Conservation (phyloP, 768 basidiomycete genomes). For the Auriscalpium vulgare region DNA sequence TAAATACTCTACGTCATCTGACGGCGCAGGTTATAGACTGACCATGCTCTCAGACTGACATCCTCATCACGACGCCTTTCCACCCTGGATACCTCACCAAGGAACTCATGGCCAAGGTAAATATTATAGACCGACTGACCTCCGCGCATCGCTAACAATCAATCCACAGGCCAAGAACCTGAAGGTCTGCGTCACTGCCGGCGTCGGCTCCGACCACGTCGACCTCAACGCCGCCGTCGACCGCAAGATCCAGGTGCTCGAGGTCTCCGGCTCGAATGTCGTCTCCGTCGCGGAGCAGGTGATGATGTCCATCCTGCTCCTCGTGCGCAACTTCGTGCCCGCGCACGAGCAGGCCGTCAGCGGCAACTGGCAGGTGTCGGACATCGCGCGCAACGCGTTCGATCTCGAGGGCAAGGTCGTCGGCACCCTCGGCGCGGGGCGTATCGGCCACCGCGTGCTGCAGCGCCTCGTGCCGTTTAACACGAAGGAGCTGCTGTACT, state of each 20-base stretch:
- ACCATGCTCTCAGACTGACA: slow-evolving; percentile 1
- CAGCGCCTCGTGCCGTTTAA: slow-evolving; percentile 31
- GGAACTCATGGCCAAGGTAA: slow-evolving; percentile 17
- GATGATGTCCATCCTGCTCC: slow-evolving; percentile 33
- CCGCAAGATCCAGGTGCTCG: slow-evolving; percentile 65
- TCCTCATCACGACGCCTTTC: slow-evolving; percentile 22
- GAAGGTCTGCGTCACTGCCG: slow-evolving; percentile 77
- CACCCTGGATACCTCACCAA: slow-evolving; percentile 22
- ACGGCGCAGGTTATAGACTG: not conserved
- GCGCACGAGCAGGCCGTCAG: slow-evolving; percentile 30
- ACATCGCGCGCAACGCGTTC: slow-evolving; percentile 31
- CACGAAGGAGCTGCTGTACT: slow-evolving; percentile 39
- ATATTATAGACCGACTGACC: not conserved
- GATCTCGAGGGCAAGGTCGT: slow-evolving; percentile 41
- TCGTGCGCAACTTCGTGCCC: slow-evolving; percentile 36
- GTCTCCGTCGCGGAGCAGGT: slow-evolving; percentile 36
- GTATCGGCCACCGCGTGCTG: slow-evolving; percentile 34
- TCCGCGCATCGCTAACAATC: not conserved
- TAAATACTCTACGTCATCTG: slow-evolving; percentile 12
- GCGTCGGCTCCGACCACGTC: slow-evolving; percentile 79
- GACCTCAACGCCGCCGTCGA: slow-evolving; percentile 82
- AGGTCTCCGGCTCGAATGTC: slow-evolving; percentile 43
- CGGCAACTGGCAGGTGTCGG: slow-evolving; percentile 34
- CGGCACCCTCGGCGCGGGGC: slow-evolving; percentile 36
- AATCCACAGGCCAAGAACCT: slow-evolving; percentile 60